Evolutionary conservation across 306 rosid genomes (phyloP), one percentile per base, ranked within the genome.

Genomic region (Astragalus glycyphyllos): DNA sequence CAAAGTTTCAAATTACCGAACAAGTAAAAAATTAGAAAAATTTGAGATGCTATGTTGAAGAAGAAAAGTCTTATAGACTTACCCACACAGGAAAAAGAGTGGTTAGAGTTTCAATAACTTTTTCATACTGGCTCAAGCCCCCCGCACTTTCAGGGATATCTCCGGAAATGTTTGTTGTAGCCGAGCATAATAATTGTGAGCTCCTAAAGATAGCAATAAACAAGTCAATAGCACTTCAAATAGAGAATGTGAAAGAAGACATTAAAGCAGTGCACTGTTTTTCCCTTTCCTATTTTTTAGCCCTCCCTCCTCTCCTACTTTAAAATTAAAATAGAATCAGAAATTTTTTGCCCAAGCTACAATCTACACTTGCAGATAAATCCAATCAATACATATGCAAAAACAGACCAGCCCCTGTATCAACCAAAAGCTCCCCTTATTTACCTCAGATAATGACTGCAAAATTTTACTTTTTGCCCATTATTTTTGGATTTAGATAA

Each of bases 41-140:
- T 38, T 23, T 57, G 66, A 69, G 73, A 56, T 11, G 45, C 14
- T 38, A 64, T 57, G 34, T 37, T 29, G 47, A 48, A 77, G 55
- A 66, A 66, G 45, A 35, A 60, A 58, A 72, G 61, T 15, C 26
- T 42, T 37, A 26, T 26, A 49, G 13, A 72, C 97, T 50, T 76
- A 94, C 98, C 97, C 98, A 91, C 68, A 94, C 38, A 8, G 98
- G 98, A 79, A 94, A 94, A 67, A 94, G 88, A 73, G 96, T 90
- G 29, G 96, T 94, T 77, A 94, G 77, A 72, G 86, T 84, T 86
- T 91, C 95, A 56, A 94, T 84, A 59, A 82, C 66, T 80, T 78
- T 89, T 84, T 94, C 95, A 15, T 83, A 94, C 64, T 44, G 81
- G 72, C 76, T 89, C 88, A 84, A 68, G 62, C 75, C 84, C 9